Conservation (phyloP, 1,284 basidiomycete species). For the Pseudozyma sp. region DNA sequence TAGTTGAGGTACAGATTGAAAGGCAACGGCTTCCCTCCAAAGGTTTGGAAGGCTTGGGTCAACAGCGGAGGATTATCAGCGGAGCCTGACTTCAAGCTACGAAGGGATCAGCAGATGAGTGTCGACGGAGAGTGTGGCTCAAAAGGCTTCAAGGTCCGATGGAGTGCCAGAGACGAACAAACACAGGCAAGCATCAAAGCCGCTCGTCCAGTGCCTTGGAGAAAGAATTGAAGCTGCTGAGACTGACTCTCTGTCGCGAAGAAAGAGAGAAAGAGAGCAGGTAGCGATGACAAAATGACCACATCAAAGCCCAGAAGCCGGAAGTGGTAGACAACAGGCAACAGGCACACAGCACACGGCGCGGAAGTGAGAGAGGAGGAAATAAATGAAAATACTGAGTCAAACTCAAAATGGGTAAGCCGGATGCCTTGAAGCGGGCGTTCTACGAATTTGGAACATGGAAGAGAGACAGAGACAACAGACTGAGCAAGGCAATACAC, state of each 20-base stretch:
- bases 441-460: not conserved
- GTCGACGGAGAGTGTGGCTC: not conserved
- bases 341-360: not conserved
- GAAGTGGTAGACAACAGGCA: not conserved
- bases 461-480: not conserved
- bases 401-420: slow-evolving; percentile 2
- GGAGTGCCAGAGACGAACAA: not conserved
- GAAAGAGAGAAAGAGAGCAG: no score
- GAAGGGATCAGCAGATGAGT: slow-evolving; percentile 1
- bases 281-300: not conserved
- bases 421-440: not conserved
- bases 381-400: not conserved
- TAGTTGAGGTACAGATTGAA: not conserved
- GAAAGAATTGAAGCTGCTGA: not conserved
- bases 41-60: no score
- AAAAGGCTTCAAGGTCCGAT: slow-evolving; percentile 1
- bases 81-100: not conserved
- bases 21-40: not conserved
- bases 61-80: no score
- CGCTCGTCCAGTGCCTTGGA: not conserved
- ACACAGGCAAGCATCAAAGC: not conserved
- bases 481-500: not conserved
- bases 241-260: no score
- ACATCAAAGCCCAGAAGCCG: slow-evolving; percentile 2
- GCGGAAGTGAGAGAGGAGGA: not conserved